Evolutionary conservation across 2,329 filamentous ascomycete genomes (phyloP), one percentile per base, ranked within the genome.

Genomic region (Acarospora socialis): DNA sequence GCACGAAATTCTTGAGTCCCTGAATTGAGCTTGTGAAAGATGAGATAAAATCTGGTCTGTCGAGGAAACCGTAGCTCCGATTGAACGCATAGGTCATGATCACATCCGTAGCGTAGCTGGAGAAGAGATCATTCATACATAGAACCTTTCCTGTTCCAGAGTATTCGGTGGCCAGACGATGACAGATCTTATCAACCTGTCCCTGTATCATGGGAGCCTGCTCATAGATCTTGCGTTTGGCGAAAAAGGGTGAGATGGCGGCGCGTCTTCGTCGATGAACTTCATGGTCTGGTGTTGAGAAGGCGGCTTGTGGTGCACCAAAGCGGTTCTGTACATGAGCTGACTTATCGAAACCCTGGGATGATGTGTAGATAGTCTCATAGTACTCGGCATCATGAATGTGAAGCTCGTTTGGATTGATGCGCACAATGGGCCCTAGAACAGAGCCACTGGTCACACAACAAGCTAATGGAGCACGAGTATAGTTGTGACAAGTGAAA

Each of bases 341-440:
- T 21, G 18, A 23, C 28, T 35, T 38, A 28, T 32, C 23, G 5
- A 16, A 8, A 7, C 16, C 19, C 42, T 42, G 25, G 37, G 42
- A 12, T 39, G 43, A 22, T 39, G 43, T 24, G 35, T 49, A 49
- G 13, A 49, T 10, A 25, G 42, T 42, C 26, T 49, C 46, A 33
- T 46, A 42, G 34, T 44, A 49, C 13, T 34, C 35, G 18, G 45
- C 41, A 32, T 53, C 51, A 30, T 49, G 44, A 28, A 55, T 46
- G 39, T 56, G 52, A 3, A 55, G 31, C 21, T 51, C 47, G 26
- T 46, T 36, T 7, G 46, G 47, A 14, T 41, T 37, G 19, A 48
- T 39, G 9, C 47, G 41, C 8, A 50, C 40, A 10, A 51, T 43
- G 16, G 47, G 44, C 12, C 38, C 38, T 40, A 15, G 12, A 8